Evolutionary conservation across 176 grass and related monocot genomes (phyloP), one percentile per base, ranked within the genome.

Genomic region (Coix lacrymajobi): DNA sequence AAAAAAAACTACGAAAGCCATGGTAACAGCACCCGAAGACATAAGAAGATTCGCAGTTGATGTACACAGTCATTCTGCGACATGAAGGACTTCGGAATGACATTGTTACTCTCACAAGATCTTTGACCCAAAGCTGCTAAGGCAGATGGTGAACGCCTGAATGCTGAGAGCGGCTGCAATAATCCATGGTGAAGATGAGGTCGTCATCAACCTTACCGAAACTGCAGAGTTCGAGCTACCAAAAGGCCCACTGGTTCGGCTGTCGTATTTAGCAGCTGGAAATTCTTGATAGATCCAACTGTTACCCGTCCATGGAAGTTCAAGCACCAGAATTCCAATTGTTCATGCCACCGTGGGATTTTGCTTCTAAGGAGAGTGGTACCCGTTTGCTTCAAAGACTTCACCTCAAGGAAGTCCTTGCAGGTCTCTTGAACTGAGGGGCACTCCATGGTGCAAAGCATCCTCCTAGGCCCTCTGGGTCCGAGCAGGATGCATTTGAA

Each of bases 241-340:
- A n/a, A n/a, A n/a, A n/a, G n/a, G n/a, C n/a, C n/a, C n/a, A n/a
- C n/a, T n/a, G n/a, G n/a, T n/a, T n/a, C n/a, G n/a, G n/a, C n/a
- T n/a, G n/a, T n/a, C n/a, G n/a, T n/a, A n/a, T n/a, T n/a, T n/a
- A n/a, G n/a, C n/a, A 94, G 77, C 52, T 94, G 87, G 76, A 94
- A 91, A 52, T 94, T 94, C 73, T 94, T 94, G 20, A 94, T 84
- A 0, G 86, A 91, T 13, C 86, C 89, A 65, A 94, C 81, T 38
- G 92, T 94, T 3, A 94, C 92, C 7, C 89, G 65, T 7, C 92
- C 92, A 40, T 91, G 89, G n/a, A 94, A 94, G 70, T 94, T 94
- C 72, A 94, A 78, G 87, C 87, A 91, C 92, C 92, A 94, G 81
- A 84, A 91, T 48, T 94, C 84, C 74, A 89, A 56, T 65, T 91